A percentile compares a stretch with the other conserved stretches of the same genome.
Evolutionary conservation across 495 filamentous ascomycete genomes (phyloP).

Genomic region (Cenococcum geophilum): DNA sequence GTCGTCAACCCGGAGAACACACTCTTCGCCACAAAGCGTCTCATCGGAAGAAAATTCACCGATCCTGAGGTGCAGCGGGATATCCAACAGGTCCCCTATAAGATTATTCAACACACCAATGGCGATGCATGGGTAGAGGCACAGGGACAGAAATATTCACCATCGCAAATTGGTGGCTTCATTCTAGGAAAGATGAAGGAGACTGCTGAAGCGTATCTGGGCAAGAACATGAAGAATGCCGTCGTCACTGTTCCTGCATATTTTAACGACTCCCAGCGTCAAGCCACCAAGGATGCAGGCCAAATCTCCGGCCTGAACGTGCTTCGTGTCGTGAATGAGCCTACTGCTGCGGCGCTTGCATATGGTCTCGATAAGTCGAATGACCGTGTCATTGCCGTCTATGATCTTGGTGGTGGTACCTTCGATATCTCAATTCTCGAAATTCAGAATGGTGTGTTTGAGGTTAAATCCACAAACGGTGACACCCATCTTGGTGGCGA

Average conservation of each 20-base stretch:
- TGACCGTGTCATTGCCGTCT: conserved; percentile 88
- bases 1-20: conserved; percentile 99
- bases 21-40: conserved; percentile 97
- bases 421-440: conserved; percentile 98
- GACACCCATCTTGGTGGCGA: conserved; percentile 97
- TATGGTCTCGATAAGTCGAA: conserved; percentile 93
- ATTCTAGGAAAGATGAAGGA: conserved; percentile 98
- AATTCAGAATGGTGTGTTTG: conserved; percentile 96
- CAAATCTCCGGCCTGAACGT: conserved; percentile 95
- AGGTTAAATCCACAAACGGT: conserved; percentile 98
- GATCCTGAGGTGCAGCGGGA: conserved; percentile 95
- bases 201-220: conserved; percentile 85
- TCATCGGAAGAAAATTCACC: conserved; percentile 97
- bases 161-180: conserved; percentile 96
- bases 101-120: conserved; percentile 97
- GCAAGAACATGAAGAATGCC: conserved; percentile 86
- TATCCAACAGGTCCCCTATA: conserved; percentile 97
- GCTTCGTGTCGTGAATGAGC: conserved; percentile 94
- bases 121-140: conserved; percentile 98
- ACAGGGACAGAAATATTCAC: conserved; percentile 94
- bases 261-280: conserved; percentile 97
- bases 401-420: conserved; percentile 97
- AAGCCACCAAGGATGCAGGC: conserved; percentile 96
- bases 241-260: conserved; percentile 96
- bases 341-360: conserved; percentile 87